Base-by-base conservation (phyloP, 202 grass and related monocot species). In the Carex arenaria region DNA sequence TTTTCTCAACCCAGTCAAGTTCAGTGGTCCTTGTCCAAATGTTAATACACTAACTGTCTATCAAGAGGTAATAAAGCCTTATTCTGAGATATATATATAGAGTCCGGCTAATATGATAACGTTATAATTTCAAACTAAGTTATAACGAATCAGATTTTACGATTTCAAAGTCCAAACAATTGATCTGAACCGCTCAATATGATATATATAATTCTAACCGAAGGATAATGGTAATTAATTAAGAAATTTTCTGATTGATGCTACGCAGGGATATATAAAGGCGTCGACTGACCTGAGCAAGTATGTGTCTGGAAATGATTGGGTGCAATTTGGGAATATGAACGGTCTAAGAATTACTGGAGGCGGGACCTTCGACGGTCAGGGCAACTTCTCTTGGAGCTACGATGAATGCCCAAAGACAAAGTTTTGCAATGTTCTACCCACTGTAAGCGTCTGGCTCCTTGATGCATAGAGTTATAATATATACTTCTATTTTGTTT, bases 391-490 rank as follows among this genome's bases (percentile, higher is more conserved):
- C 30, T 87, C 94, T 5, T 97, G 94, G 94, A 83, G 82, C 1
- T 90, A 85, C 49, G 89, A 91, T 82, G 72, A 83, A 20, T 97
- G 94, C 56, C 86, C 87, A 20, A 47, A 82, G 40, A 71, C 68
- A 0, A 92, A 92, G 60, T 79, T 90, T 34, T 97, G 94, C 88
- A 90, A 81, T 77, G 87, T 97, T 47, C 89, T 93, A 1, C 91
- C 94, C 2, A 88, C 87, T 5, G 94, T 93, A 67, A 78, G 83
- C n/a, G 56, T 31, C 26, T 42, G 7, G 49, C 12, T 82, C 23
- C 34, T 64, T 36, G 10, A 49, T 53, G 8, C 20, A 8, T 38
- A 9, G 7, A 45, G 8, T 45, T 45, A 8, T 45, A 45, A 45
- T 45, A 26, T 26, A 26, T 26, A 9, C 42, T 9, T 45, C 7